Percentiles rank a stretch among this genome's conserved stretches.
These are phyloP conservation scores for Aspergillus saccharolyticus DNA, from an alignment of 495 filamentous ascomycete genomes.

Conservation along the genomic window DNA sequence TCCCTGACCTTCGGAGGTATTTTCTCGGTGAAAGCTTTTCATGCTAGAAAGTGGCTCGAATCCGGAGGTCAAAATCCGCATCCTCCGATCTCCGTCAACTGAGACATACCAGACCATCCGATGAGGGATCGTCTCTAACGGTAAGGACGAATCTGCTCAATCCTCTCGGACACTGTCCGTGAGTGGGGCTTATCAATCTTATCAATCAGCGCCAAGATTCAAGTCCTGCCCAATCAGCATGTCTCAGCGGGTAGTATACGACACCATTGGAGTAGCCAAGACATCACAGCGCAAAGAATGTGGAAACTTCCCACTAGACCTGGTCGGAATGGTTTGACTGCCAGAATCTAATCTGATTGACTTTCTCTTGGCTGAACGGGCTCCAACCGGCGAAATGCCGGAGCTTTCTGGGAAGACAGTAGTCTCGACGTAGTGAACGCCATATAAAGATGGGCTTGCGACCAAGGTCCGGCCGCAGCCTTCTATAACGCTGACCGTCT, in stretches of 20 bases:
- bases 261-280: not conserved
- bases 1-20: too few species aligned
- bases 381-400: not conserved
- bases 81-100: not conserved
- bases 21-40: not conserved
- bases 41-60: not conserved
- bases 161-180: not conserved
- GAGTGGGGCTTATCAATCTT: not conserved
- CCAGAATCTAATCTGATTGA: not conserved
- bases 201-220: not conserved
- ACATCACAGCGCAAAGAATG: not conserved
- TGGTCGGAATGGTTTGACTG: not conserved
- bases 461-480: not conserved
- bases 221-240: not conserved
- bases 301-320: not conserved
- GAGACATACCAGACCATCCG: not conserved
- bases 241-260: not conserved
- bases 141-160: not conserved
- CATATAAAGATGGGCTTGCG: not conserved
- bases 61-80: not conserved
- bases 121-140: not conserved
- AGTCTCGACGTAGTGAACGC: not conserved
- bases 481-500: not conserved
- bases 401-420: not conserved
- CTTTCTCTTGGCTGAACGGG: not conserved